A percentile compares a stretch with the other conserved stretches of the same genome.
Conservation (phyloP, 306 rosid species). For the Alnus glutinosa region DNA sequence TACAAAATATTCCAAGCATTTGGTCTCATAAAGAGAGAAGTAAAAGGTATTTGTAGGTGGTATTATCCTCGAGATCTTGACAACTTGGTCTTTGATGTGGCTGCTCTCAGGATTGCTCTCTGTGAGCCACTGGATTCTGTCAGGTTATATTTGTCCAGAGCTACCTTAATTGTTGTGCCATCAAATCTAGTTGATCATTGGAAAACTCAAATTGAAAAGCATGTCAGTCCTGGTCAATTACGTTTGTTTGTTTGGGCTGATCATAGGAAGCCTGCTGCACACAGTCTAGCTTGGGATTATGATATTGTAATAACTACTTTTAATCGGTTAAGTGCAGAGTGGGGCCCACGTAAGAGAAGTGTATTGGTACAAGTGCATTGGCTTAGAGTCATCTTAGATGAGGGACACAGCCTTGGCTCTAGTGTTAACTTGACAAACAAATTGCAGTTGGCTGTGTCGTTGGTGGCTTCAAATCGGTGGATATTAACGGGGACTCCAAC, state of each 20-base stretch:
- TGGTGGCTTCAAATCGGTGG: constrained; percentile 92
- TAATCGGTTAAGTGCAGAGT: constrained; percentile 91
- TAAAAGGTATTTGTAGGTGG: constrained; percentile 70
- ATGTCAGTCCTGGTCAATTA: constrained; percentile 74
- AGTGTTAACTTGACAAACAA: constrained; percentile 87
- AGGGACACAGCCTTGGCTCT: constrained; percentile 98
- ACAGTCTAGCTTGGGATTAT: constrained; percentile 91
- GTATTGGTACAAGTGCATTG: constrained; percentile 84
- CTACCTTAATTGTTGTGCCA: constrained; percentile 92
- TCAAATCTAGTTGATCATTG: constrained; percentile 89
- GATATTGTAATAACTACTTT: constrained; percentile 94
- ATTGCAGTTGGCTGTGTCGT: constrained; percentile 95
- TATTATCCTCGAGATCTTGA: constrained; percentile 73
- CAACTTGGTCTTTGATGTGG: constrained; percentile 76
- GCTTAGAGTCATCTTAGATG: constrained; percentile 91
- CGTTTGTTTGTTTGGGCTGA: constrained; percentile 73
- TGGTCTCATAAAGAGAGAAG: constrained; percentile 72
- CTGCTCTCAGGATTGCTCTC: constrained; percentile 83
- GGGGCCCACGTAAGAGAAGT: constrained; percentile 79
- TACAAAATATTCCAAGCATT: constrained; percentile 77
- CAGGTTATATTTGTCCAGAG: constrained; percentile 84
- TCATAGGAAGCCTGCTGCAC: constrained; percentile 75
- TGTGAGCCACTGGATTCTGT: constrained; percentile 70
- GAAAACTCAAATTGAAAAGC: constrained; percentile 90
- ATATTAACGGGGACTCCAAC: constrained; percentile 97